Base-by-base conservation (phyloP, 1,284 basidiomycete genomes). In the Trichosporon sp. region DNA sequence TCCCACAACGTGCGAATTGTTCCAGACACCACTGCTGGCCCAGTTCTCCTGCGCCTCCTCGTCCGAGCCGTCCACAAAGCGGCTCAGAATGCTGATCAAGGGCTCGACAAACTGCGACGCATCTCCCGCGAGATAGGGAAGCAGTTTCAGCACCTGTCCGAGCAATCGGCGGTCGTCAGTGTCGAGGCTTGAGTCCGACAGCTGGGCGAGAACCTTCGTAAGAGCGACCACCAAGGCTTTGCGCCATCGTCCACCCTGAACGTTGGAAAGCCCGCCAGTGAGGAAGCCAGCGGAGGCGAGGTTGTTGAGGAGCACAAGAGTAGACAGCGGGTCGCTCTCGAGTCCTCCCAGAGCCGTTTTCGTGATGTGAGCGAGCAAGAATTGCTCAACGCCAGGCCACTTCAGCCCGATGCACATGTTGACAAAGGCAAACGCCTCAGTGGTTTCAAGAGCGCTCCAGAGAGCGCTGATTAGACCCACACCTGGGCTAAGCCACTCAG, bases 301-400 rank as follows among this genome's bases (percentile, higher is more conserved):
- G 51, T 77, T 77, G 69, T 81, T 80, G 68, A 83, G 75, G 5
- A 83, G 75, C 1, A 75, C 70, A n/a, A 83, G 74, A 2, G 81
- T 80, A 2, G 75, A 65, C 9, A 81, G 72, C 1, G 81, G 76
- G 62, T 82, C 76, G 7, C 72, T 65, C 9, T 68, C 62, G 9
- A 81, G 70, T 31, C 72, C 72, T 0, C 74, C 73, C 5, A 80
- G 69, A 6, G 78, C 75, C 1, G 76, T 72, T 23, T 76, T 77
- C 44, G 66, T 32, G 29, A 71, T 60, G 62, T 67, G 68, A 2
- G 81, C 77, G 5, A 84, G 73, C 1, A 84, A 60, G 74, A 84
- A 84, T 69, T 84, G 83, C 72, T 83, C 82, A 21, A 81, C 70
- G 25, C 83, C 83, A 9, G 75, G 67, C 83, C 83, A 84, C 67